A percentile compares a stretch with the other conserved stretches of the same genome.
These are phyloP conservation scores for Macroventuria anomochaeta DNA, from an alignment of 2,329 filamentous ascomycete species.

Conservation along the genomic window DNA sequence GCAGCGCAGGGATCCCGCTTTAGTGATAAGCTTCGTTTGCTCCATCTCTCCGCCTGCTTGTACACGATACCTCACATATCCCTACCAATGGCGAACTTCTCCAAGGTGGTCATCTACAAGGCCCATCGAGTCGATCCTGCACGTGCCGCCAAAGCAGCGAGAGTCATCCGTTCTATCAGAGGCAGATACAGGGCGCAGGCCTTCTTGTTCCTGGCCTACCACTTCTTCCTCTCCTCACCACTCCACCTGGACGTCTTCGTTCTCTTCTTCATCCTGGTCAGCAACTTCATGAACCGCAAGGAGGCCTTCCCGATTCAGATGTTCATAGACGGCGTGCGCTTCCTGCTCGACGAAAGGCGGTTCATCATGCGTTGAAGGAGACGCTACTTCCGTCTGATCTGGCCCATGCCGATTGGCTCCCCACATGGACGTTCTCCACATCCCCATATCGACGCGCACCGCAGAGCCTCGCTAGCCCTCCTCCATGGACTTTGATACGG, in stretches of 20 bases:
- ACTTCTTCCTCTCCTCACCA: constrained; percentile 43
- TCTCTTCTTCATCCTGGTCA: constrained; percentile 45
- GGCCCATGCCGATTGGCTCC: constrained; percentile 37
- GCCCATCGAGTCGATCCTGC: constrained; percentile 20
- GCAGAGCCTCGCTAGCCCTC: constrained; percentile 18
- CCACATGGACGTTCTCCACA: constrained; percentile 16
- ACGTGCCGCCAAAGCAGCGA: constrained; percentile 30
- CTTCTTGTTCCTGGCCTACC: constrained; percentile 42
- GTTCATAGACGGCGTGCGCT: constrained; percentile 33
- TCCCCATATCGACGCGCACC: constrained; percentile 11
- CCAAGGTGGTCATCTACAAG: constrained; percentile 24
- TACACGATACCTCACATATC: neutral
- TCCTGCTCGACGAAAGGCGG: constrained; percentile 38
- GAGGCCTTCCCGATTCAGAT: constrained; percentile 38
- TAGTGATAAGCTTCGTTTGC: neutral
- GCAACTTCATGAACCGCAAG: constrained; percentile 45
- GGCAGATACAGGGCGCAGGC: constrained; percentile 40
- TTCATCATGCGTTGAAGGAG: constrained; percentile 29
- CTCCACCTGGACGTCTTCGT: constrained; percentile 43
- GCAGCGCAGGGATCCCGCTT: neutral
- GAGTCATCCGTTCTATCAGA: constrained; percentile 38
- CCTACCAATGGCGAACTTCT: constrained; percentile 22
- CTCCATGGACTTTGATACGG: constrained; percentile 46
- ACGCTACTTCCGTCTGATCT: neutral
- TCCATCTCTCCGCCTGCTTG: neutral